These are phyloP conservation scores for Aspergillus sp. DNA, from an alignment of 2,329 filamentous ascomycete genomes.

Conservation along the genomic window DNA sequence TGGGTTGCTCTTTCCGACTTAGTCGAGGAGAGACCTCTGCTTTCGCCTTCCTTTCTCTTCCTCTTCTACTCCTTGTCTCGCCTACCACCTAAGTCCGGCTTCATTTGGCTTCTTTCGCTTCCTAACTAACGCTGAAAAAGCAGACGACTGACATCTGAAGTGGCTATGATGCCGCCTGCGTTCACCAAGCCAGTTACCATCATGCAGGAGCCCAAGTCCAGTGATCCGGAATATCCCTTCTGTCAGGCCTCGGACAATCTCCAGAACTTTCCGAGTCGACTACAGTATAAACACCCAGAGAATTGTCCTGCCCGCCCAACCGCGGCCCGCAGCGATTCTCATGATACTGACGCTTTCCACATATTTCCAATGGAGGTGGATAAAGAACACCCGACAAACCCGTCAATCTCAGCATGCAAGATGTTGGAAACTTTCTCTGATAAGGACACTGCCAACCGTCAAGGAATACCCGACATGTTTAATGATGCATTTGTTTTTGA, in stretches of 20 bases:
- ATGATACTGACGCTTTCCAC: slow-evolving; percentile 2
- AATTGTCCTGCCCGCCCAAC: background rate
- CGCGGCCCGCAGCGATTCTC: background rate
- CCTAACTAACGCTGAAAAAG: background rate
- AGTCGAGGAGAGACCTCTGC: background rate
- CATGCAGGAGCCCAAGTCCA: background rate
- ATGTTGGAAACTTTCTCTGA: background rate
- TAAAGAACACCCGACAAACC: background rate
- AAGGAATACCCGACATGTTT: too few relatives aligned
- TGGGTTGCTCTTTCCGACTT: slow-evolving; percentile 12
- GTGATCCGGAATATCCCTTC: background rate
- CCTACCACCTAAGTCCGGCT: background rate
- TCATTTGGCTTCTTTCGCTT: too few relatives aligned
- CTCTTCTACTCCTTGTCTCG: background rate
- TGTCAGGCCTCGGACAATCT: background rate
- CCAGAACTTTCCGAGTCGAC: background rate
- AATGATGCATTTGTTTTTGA: background rate
- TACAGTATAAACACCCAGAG: background rate
- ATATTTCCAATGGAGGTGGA: slow-evolving; percentile 9
- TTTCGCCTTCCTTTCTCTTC: background rate
- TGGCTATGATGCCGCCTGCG: background rate
- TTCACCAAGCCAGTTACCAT: background rate
- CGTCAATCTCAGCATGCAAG: background rate
- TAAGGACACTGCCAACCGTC: background rate
- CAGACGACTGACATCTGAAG: background rate